Percentiles rank a stretch among this genome's conserved stretches.
Conservation (phyloP, 768 basidiomycete species). For the Lactarius indigo region DNA sequence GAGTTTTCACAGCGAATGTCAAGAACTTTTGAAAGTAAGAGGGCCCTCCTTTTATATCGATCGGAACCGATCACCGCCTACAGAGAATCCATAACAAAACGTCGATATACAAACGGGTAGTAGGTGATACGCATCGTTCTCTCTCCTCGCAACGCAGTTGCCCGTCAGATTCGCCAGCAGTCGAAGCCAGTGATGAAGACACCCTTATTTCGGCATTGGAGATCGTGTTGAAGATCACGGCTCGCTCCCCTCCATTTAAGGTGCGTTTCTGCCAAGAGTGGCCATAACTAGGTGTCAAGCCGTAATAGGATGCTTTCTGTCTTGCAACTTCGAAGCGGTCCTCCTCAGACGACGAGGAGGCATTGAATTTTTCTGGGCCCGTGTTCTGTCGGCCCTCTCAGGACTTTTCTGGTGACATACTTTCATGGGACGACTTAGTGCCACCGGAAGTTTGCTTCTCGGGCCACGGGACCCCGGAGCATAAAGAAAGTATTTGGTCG, state of each 20-base stretch:
- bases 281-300: neutral
- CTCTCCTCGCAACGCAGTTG: neutral
- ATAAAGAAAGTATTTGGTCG: constrained; percentile 13
- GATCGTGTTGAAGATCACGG: constrained; percentile 13
- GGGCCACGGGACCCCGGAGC: neutral
- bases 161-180: neutral
- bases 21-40: constrained; percentile 6
- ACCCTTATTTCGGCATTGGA: constrained; percentile 20
- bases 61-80: constrained; percentile 4
- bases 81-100: constrained; percentile 10
- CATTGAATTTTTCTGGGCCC: neutral
- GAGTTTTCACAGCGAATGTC: constrained; percentile 4
- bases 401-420: constrained; percentile 3
- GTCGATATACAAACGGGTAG: constrained; percentile 3
- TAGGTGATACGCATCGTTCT: too few species aligned
- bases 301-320: neutral
- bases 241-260: constrained; percentile 17
- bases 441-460: constrained; percentile 3
- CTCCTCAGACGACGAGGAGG: neutral
- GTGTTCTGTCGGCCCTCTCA: neutral
- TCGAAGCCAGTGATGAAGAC: neutral
- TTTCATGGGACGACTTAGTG: constrained; percentile 2
- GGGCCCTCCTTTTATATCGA: neutral
- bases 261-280: neutral
- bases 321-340: neutral